Base-by-base conservation (phyloP, 2,329 filamentous ascomycete genomes). In the Verticillium dahliae region DNA sequence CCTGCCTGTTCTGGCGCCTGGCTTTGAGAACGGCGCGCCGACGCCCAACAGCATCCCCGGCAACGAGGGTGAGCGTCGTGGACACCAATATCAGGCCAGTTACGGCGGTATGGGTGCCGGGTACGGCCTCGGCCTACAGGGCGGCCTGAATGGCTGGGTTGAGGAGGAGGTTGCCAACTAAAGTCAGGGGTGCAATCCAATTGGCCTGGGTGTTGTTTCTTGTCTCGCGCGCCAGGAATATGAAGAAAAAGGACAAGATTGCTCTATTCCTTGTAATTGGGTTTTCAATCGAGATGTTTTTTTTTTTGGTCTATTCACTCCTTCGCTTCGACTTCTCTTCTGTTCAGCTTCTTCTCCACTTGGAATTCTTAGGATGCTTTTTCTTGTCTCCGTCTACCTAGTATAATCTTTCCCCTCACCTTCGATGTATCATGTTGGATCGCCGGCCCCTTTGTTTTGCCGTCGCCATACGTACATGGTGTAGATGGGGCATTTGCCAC, bases 1-100 rank as follows among this genome's bases (percentile, higher is more conserved):
- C 73, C 80, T 99, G 70, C 95, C 95, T 1, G 86, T 84, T 5
- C 81, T 90, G 60, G 86, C 85, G 0, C 85, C 85, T 18, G 84
- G 83, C 15, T 85, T 86, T 60, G 84, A 87, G 73, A 87, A 87
- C 60, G 82, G 83, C 54, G 80, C 79, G 61, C 81, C 76, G 65
- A 82, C 80, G 72, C 78, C 80, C 50, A 79, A 77, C 68, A 80
- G 79, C 65, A 71, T 78, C 22, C 76, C 78, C 18, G 80, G 79
- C 15, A 74, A 75, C 59, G 82, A 82, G 33, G 80, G 80, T 45
- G 82, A 85, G 72, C 81, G 86, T 60, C 80, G 85, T 61, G 85
- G 86, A 11, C 86, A 89, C 69, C 85, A 88, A 65, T 89, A 89
- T 73, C 85, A 88, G 73, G 79, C 81, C 35, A 86, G 83, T 73